phyloP scores from a whole-genome alignment of 2,329 filamentous ascomycete genomes.

The Aspergillus fumigatiaffinis region DNA sequence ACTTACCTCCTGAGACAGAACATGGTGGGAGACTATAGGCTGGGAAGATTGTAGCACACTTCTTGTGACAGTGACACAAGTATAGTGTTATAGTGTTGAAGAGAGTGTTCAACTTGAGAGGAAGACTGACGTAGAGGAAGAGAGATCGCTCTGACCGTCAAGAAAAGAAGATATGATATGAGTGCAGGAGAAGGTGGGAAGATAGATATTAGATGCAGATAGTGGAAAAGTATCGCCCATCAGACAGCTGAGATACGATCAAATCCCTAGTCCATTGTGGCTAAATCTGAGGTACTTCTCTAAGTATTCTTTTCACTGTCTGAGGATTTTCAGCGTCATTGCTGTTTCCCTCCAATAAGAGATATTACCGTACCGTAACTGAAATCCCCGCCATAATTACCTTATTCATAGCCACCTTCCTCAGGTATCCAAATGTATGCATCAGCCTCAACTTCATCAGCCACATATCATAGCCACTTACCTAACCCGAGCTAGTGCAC shows the following conservation, averaged over 20 bases:
- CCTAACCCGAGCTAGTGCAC: constrained; percentile 11
- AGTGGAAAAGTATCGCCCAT: not conserved
- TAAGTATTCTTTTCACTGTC: not conserved
- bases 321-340: constrained; percentile 1
- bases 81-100: not conserved
- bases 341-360: not conserved
- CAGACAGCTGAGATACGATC: not conserved
- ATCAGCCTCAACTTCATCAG: constrained; percentile 11
- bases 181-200: not conserved
- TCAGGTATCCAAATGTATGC: too few species aligned
- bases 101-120: constrained; percentile 2
- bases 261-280: not conserved
- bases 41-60: not conserved
- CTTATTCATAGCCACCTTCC: too few species aligned
- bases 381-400: too few species aligned
- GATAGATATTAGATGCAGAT: constrained; percentile 2
- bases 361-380: constrained; percentile 1
- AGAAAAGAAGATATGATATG: not conserved
- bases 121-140: not conserved
- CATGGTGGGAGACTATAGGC: constrained; percentile 43
- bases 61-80: constrained; percentile 1
- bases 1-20: constrained; percentile 64
- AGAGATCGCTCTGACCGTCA: not conserved
- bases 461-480: constrained; percentile 11
- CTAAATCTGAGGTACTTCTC: not conserved